Base-by-base conservation (phyloP, 148 eudicot genomes). In the Salicornia ramosissima region DNA sequence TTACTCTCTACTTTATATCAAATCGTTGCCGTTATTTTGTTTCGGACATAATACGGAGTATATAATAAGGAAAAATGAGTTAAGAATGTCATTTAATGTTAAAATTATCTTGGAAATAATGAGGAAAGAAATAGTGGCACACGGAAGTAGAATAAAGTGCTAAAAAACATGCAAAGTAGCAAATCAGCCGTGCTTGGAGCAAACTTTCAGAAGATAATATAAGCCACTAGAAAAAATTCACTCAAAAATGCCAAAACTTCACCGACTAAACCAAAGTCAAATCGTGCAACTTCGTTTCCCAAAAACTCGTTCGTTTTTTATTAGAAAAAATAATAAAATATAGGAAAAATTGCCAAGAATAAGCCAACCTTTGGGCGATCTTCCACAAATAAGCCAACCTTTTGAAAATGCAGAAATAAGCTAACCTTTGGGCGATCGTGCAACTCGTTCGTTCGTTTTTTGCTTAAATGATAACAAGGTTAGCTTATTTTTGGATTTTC, bases 141-240 rank as follows among this genome's bases (percentile, higher is more conserved):
- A 65, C 24, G 70, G 65, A 77, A 66, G 71, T 51, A 57, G 25
- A 65, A 36, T 52, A 52, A 57, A 58, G 36, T 77, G 64, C 75
- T 73, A 51, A 72, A 73, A 68, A 53, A 63, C 74, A 78, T 73
- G 80, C 77, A 78, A 62, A 45, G 31, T 55, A 49, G 43, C 73
- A 67, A 68, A 77, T 51, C 57, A 45, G 52, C 8, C 33, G 69
- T 55, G 14, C 26, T 25, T 39, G 31, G 31, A 63, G 67, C 67
- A 39, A 40, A 63, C 49, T 63, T 63, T 24, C 50, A 52, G 2
- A 47, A 24, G 16, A 28, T 21, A 47, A 24, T 10, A 28, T 21
- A 36, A 8, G 40, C 40, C 65, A 30, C 46, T 36, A 56, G 22
- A 54, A n/a, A 55, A 14, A 54, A 62, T 61, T 77, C 62, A 76